Evolutionary conservation across 306 rosid species (phyloP).

Genomic region (Argentina anserina): DNA sequence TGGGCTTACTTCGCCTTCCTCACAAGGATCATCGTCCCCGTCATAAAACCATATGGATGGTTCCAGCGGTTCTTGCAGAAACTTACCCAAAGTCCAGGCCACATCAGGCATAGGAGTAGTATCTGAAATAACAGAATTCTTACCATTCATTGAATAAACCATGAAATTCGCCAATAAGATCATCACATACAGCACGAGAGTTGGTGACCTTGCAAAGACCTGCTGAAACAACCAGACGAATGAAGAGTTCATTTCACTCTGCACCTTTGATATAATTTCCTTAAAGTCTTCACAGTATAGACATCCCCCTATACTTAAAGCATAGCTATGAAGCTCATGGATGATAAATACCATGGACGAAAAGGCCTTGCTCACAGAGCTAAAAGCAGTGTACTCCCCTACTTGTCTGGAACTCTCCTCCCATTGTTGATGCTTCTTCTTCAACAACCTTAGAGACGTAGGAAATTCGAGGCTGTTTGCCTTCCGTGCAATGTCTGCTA

Average conservation of each 20-base stretch:
- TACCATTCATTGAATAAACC: conserved; percentile 42
- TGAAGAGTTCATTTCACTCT: conserved; percentile 60
- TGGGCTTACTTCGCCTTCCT: conserved; percentile 9
- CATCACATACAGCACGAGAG: conserved; percentile 63
- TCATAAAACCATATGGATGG: neutral
- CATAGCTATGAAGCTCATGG: conserved; percentile 56
- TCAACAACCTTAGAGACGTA: conserved; percentile 52
- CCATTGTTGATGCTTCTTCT: conserved; percentile 51
- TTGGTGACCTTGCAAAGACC: conserved; percentile 62
- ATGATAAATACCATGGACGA: conserved; percentile 56
- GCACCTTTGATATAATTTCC: conserved; percentile 39
- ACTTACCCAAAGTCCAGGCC: conserved; percentile 2
- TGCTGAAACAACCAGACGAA: conserved; percentile 75
- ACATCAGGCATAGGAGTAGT: conserved; percentile 20
- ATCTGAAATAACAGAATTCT: conserved; percentile 27
- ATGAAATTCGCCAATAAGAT: conserved; percentile 60
- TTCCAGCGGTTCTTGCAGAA: neutral
- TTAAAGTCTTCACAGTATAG: conserved; percentile 51
- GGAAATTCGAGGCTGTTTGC: conserved; percentile 51
- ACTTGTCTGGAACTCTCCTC: conserved; percentile 29
- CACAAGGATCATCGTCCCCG: neutral
- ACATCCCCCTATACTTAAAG: conserved; percentile 49
- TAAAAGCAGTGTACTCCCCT: conserved; percentile 23
- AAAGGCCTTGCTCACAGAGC: conserved; percentile 56
- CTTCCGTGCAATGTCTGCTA: conserved; percentile 39